These are phyloP conservation scores for Fusarium avenaceum DNA, from an alignment of 2,329 filamentous ascomycete species.

Conservation along the genomic window DNA sequence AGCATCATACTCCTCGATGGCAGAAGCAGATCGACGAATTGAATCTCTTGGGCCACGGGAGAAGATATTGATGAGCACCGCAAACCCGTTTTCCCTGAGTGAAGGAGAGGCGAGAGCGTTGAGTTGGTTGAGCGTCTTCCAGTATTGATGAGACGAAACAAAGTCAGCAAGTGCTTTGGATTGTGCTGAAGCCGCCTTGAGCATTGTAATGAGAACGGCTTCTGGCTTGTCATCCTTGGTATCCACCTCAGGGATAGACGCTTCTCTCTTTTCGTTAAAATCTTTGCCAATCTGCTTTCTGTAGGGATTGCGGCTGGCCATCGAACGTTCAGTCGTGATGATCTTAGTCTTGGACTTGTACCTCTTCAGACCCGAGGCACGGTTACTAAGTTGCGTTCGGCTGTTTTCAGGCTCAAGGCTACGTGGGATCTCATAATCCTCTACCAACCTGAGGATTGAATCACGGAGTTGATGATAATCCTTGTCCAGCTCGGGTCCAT, in stretches of 20 bases:
- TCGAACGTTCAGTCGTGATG: conserved; percentile 64
- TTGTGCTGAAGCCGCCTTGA: conserved; percentile 80
- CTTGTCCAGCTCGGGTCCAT: conserved; percentile 76
- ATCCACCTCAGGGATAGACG: conserved; percentile 21
- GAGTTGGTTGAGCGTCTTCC: conserved; percentile 83
- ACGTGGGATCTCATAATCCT: conserved; percentile 85
- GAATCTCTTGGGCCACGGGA: conserved; percentile 78
- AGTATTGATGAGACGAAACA: conserved; percentile 86
- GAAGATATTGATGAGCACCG: conserved; percentile 80
- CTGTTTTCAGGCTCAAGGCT: conserved; percentile 71
- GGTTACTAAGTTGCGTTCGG: conserved; percentile 77
- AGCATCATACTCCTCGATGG: conserved; percentile 82
- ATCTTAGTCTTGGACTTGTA: conserved; percentile 72
- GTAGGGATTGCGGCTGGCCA: conserved; percentile 72
- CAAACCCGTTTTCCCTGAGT: conserved; percentile 76
- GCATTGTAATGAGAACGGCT: conserved; percentile 76
- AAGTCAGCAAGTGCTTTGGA: conserved; percentile 86
- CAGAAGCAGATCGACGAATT: conserved; percentile 76
- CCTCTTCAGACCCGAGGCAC: conserved; percentile 72
- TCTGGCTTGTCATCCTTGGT: conserved; percentile 59
- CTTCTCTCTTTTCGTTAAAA: conserved; percentile 17
- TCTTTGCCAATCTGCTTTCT: conserved; percentile 54
- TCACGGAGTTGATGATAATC: conserved; percentile 86
- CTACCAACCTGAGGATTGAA: conserved; percentile 82
- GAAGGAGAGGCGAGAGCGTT: conserved; percentile 71